phyloP scores from a whole-genome alignment of 148 eudicot species.

The Dysphania ambrosioides region DNA sequence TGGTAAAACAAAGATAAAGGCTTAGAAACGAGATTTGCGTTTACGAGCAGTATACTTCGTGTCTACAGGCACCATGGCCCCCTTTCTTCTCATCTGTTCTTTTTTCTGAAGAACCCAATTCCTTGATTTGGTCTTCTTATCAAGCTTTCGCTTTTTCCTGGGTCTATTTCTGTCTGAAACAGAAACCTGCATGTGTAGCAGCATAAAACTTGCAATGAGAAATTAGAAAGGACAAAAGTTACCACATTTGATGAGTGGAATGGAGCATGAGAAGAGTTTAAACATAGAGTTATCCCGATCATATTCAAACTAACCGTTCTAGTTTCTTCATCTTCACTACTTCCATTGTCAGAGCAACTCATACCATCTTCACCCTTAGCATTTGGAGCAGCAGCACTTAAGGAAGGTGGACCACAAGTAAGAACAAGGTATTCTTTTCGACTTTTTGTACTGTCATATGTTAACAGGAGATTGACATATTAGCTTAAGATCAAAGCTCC shows the following conservation, averaged over 20 bases:
- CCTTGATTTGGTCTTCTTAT: slow-evolving; percentile 52
- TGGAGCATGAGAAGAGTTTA: not conserved
- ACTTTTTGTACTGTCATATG: slow-evolving; percentile 66
- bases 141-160: slow-evolving; percentile 58
- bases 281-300: not conserved
- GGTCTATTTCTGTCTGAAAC: slow-evolving; percentile 81
- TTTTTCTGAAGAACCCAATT: slow-evolving; percentile 70
- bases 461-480: not conserved
- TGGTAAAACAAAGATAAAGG: not conserved
- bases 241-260: not conserved
- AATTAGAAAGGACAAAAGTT: not conserved
- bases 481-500: not conserved
- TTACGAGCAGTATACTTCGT: slow-evolving; percentile 82
- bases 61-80: slow-evolving; percentile 59
- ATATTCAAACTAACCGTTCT: slow-evolving; percentile 41
- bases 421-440: slow-evolving; percentile 93
- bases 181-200: slow-evolving; percentile 41
- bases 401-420: slow-evolving; percentile 84
- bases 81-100: slow-evolving; percentile 73
- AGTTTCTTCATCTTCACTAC: slow-evolving; percentile 61
- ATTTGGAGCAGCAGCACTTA: slow-evolving; percentile 52
- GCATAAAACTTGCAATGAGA: not conserved
- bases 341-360: slow-evolving; percentile 57
- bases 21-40: slow-evolving; percentile 70
- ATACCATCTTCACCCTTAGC: slow-evolving; percentile 66